Conservation (phyloP, 139 green algal species). For the Tetradesmus lagerheimii region DNA sequence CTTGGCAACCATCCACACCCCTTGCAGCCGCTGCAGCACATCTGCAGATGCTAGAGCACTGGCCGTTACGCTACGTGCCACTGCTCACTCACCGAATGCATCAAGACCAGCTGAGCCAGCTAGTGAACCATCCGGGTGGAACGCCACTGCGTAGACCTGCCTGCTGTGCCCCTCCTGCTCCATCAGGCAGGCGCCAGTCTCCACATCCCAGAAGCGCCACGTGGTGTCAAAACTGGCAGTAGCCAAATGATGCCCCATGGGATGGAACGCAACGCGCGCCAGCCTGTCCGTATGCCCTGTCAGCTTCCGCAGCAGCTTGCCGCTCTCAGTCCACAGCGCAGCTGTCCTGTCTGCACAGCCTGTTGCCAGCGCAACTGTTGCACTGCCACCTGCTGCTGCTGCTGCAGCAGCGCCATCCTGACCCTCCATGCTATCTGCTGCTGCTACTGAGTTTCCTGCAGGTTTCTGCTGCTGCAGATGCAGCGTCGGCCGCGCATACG, state of each 20-base stretch:
- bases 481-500: conserved; percentile 46
- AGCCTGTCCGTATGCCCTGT: conserved; percentile 90
- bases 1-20: no score
- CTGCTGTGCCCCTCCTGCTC: conserved; percentile 98
- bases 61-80: no score
- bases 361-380: conserved; percentile 51
- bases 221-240: conserved; percentile 94
- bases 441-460: conserved; percentile 4
- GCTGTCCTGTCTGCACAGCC: conserved; percentile 79
- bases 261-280: conserved; percentile 91
- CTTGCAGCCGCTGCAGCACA: no score
- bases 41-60: no score
- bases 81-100: conserved; percentile 75
- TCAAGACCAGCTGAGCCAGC: conserved; percentile 85
- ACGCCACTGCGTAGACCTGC: conserved; percentile 92
- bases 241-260: conserved; percentile 84
- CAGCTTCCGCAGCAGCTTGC: conserved; percentile 70
- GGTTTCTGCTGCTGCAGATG: conserved; percentile 8
- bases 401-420: conserved; percentile 36
- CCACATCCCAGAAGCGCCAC: conserved; percentile 97
- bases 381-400: not conserved
- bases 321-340: conserved; percentile 53
- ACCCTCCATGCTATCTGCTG: conserved; percentile 7
- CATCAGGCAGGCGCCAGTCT: conserved; percentile 85
- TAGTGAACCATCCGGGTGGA: conserved; percentile 91